phyloP scores from a whole-genome alignment of 805 yeast genomes.

The Metschnikowia kofuensis region DNA sequence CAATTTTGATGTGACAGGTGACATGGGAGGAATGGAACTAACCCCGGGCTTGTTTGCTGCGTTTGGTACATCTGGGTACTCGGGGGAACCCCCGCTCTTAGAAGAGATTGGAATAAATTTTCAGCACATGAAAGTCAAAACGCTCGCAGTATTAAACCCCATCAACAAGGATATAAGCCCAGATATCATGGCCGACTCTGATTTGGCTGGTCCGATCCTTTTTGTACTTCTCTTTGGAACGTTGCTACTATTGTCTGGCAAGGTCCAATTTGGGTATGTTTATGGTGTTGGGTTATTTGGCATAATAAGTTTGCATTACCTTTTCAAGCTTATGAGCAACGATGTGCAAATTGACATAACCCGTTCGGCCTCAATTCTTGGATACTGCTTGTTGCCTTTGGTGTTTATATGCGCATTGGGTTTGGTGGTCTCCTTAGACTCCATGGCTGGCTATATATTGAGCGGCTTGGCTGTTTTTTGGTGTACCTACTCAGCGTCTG shows the following conservation, averaged over 20 bases:
- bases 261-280: slow-evolving; percentile 93
- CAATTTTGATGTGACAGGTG: slow-evolving; percentile 38
- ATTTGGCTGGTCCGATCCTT: slow-evolving; percentile 90
- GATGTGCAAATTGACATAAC: slow-evolving; percentile 51
- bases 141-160: slow-evolving; percentile 83
- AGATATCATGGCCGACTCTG: slow-evolving; percentile 81
- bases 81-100: slow-evolving; percentile 89
- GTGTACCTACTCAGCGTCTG: slow-evolving; percentile 94
- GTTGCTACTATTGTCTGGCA: slow-evolving; percentile 79
- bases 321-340: slow-evolving; percentile 85
- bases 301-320: slow-evolving; percentile 73
- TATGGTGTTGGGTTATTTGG: slow-evolving; percentile 96
- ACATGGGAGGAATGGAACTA: slow-evolving; percentile 47
- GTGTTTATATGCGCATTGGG: slow-evolving; percentile 74
- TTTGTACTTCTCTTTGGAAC: slow-evolving; percentile 87
- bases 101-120: slow-evolving; percentile 95
- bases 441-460: slow-evolving; percentile 65
- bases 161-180: slow-evolving; percentile 56
- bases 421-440: slow-evolving; percentile 66
- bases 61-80: slow-evolving; percentile 86
- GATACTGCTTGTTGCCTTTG: slow-evolving; percentile 89
- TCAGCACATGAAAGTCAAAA: slow-evolving; percentile 78
- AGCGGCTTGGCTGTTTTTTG: slow-evolving; percentile 71
- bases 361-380: slow-evolving; percentile 87
- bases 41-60: slow-evolving; percentile 85